phyloP scores from a whole-genome alignment of 345 rosid species.

The Abelmoschus esculentus region DNA sequence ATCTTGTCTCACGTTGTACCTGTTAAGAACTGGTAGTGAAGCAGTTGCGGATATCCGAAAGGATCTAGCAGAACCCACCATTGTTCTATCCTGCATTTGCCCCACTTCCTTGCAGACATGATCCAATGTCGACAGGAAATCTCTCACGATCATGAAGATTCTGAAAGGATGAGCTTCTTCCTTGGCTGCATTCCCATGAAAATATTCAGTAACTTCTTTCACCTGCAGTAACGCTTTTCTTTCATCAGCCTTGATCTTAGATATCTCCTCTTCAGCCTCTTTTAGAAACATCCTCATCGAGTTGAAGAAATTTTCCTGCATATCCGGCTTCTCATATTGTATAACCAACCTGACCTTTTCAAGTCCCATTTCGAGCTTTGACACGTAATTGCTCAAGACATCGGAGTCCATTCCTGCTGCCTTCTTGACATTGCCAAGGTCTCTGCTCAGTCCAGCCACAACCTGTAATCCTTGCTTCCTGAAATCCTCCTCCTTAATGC shows the following conservation, averaged over 20 bases:
- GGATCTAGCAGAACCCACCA: slow-evolving; percentile 78
- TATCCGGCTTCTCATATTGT: slow-evolving; percentile 57
- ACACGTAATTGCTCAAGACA: slow-evolving; percentile 72
- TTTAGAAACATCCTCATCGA: slow-evolving; percentile 58
- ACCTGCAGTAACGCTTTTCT: slow-evolving; percentile 64
- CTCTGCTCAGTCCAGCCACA: slow-evolving; percentile 81
- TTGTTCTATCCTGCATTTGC: slow-evolving; percentile 65
- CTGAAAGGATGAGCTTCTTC: slow-evolving; percentile 95
- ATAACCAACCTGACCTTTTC: slow-evolving; percentile 58
- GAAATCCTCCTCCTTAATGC: slow-evolving; percentile 51
- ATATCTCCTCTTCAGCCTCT: slow-evolving; percentile 81
- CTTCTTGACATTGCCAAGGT: slow-evolving; percentile 79
- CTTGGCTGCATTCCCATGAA: slow-evolving; percentile 76
- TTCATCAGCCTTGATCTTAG: slow-evolving; percentile 59
- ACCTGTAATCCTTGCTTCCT: slow-evolving; percentile 86
- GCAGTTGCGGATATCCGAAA: slow-evolving; percentile 75
- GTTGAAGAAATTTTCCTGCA: slow-evolving; percentile 60
- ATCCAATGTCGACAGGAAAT: slow-evolving; percentile 69
- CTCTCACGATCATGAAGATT: slow-evolving; percentile 88
- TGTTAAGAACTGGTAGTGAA: slow-evolving; percentile 70
- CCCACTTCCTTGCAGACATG: slow-evolving; percentile 96
- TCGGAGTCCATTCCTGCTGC: slow-evolving; percentile 97
- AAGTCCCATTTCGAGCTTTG: slow-evolving; percentile 80
- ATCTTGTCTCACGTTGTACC: slow-evolving; percentile 54
- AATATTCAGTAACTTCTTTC: slow-evolving; percentile 84